Percentiles rank a stretch among this genome's conserved stretches.
These are phyloP conservation scores for Nicotiana paniculata DNA, from an alignment of 257 asterid species.

Conservation along the genomic window DNA sequence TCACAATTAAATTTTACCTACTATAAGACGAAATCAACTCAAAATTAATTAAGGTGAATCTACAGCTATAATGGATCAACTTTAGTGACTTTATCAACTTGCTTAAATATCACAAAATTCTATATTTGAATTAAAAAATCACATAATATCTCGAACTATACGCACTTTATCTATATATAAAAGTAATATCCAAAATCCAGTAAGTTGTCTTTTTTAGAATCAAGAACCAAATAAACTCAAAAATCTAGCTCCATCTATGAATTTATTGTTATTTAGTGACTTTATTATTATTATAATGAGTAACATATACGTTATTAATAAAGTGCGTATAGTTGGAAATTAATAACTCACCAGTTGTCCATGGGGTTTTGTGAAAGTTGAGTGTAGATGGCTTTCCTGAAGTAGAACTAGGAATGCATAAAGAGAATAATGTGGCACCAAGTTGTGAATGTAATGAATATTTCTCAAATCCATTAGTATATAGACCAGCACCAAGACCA, in stretches of 20 bases:
- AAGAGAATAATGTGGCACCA: not conserved
- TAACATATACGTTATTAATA: too few species aligned
- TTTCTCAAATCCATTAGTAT: not conserved
- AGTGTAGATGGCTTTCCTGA: constrained; percentile 3
- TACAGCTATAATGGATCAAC: too few species aligned
- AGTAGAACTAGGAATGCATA: not conserved
- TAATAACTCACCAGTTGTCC: not conserved
- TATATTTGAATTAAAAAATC: too few species aligned
- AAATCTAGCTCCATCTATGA: not conserved
- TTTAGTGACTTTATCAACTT: too few species aligned
- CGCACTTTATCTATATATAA: too few species aligned
- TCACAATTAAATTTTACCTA: not conserved
- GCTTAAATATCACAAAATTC: too few species aligned
- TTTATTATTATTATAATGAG: too few species aligned
- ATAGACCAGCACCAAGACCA: constrained; percentile 1
- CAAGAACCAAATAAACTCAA: too few species aligned
- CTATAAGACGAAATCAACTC: not conserved
- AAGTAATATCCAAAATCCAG: too few species aligned
- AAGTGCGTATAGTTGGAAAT: not conserved
- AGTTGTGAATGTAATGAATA: constrained; percentile 6
- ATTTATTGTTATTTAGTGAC: not conserved
- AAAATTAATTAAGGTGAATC: too few species aligned
- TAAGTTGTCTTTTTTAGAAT: too few species aligned
- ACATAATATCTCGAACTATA: too few species aligned
- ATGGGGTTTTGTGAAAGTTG: not conserved